A percentile compares a stretch with the other conserved stretches of the same genome.
Evolutionary conservation across 306 rosid species (phyloP).

Genomic region (Inga oerstediana): DNA sequence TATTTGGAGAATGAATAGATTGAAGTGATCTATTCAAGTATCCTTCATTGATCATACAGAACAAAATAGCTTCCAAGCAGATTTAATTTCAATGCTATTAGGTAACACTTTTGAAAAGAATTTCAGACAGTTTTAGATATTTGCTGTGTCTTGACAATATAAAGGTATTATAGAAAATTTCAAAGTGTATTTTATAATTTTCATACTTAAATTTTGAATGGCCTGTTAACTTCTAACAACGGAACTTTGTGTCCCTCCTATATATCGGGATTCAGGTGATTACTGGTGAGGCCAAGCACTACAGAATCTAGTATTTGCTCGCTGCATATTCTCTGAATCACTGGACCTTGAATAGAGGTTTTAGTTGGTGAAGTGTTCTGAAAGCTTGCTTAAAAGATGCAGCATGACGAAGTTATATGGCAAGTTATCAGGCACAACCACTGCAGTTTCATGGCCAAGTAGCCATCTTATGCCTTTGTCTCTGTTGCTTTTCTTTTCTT

Average conservation of each 20-base stretch:
- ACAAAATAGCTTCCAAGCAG: background rate
- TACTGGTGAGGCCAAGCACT: background rate
- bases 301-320: background rate
- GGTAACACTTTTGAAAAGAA: background rate
- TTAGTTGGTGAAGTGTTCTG: background rate
- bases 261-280: background rate
- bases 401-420: conserved; percentile 57
- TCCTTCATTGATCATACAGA: background rate
- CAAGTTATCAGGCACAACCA: conserved; percentile 57
- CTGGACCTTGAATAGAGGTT: background rate
- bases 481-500: background rate
- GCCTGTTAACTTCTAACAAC: background rate
- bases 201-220: background rate
- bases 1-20: too few relatives aligned
- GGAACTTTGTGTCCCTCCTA: background rate
- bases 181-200: background rate
- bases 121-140: background rate
- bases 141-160: background rate
- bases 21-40: background rate
- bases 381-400: conserved; percentile 32
- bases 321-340: background rate
- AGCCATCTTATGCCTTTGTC: background rate
- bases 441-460: conserved; percentile 55
- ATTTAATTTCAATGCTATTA: background rate
- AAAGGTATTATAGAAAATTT: background rate